phyloP scores from a whole-genome alignment of 352 stramenopile species.

The Elongisporangium undulatum region DNA sequence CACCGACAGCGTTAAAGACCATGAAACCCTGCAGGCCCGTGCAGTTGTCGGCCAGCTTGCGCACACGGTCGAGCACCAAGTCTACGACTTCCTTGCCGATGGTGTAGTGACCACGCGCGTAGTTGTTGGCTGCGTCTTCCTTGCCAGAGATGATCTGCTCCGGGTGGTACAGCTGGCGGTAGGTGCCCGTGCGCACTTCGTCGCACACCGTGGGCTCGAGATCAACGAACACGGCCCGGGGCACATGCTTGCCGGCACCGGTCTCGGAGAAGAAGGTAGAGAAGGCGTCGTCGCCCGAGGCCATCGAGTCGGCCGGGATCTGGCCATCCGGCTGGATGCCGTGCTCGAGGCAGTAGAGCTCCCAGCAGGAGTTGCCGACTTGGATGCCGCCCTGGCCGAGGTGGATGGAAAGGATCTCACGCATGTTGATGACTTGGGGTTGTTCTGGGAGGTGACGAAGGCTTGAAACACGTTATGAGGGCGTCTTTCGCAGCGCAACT shows the following conservation, averaged over 20 bases:
- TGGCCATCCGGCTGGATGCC: constrained; percentile 92
- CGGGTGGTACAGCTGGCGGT: constrained; percentile 95
- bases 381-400: constrained; percentile 92
- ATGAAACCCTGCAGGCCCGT: constrained; percentile 97
- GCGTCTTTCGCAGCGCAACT: not conserved
- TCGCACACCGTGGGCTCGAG: constrained; percentile 96
- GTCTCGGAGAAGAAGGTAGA: constrained; percentile 90
- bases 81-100: constrained; percentile 96
- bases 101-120: constrained; percentile 90
- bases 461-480: not conserved
- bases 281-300: constrained; percentile 37
- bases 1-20: constrained; percentile 96
- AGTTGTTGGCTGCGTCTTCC: constrained; percentile 90
- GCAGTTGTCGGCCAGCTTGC: constrained; percentile 96
- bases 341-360: constrained; percentile 92
- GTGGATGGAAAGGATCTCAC: constrained; percentile 96
- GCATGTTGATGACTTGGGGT: constrained; percentile 38
- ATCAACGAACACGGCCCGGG: constrained; percentile 91
- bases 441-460: not conserved
- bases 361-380: constrained; percentile 89
- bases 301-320: constrained; percentile 45
- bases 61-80: constrained; percentile 94
- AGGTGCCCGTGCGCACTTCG: constrained; percentile 93
- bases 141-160: constrained; percentile 97
- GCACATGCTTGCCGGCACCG: constrained; percentile 54